These are phyloP conservation scores for Drechmeria coniospora DNA, from an alignment of 2,329 filamentous ascomycete species.

Conservation along the genomic window DNA sequence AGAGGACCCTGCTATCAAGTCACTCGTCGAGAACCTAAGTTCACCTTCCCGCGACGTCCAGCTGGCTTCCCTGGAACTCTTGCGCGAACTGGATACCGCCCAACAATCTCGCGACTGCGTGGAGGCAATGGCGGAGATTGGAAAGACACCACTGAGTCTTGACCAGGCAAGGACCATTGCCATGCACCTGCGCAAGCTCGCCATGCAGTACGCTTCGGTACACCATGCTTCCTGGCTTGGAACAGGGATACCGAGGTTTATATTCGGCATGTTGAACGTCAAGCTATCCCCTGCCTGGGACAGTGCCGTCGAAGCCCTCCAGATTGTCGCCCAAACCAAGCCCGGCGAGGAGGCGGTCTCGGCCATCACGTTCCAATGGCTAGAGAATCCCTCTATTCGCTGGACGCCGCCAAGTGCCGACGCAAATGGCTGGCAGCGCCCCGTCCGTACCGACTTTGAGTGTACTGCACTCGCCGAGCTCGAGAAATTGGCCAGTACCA, in stretches of 20 bases:
- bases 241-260: constrained; percentile 61
- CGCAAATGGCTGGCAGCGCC: constrained; percentile 17
- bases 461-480: constrained; percentile 60
- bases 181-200: constrained; percentile 72
- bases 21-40: constrained; percentile 58
- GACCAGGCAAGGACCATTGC: constrained; percentile 63
- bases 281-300: constrained; percentile 80
- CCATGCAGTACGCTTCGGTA: constrained; percentile 44
- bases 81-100: constrained; percentile 38
- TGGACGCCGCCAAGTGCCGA: constrained; percentile 29
- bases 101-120: constrained; percentile 12
- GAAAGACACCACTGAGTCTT: constrained; percentile 63
- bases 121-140: constrained; percentile 56
- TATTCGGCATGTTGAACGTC: constrained; percentile 80
- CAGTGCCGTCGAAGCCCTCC: constrained; percentile 60
- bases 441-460: constrained; percentile 58
- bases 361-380: constrained; percentile 63
- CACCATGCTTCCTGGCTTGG: constrained; percentile 48
- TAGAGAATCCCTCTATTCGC: constrained; percentile 41
- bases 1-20: constrained; percentile 44
- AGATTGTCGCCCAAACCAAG: constrained; percentile 55
- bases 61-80: constrained; percentile 54
- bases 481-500: constrained; percentile 31
- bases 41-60: constrained; percentile 62
- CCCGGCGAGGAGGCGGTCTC: constrained; percentile 59